These are phyloP conservation scores for Populus davidiana DNA, from an alignment of 345 rosid genomes.

Conservation along the genomic window DNA sequence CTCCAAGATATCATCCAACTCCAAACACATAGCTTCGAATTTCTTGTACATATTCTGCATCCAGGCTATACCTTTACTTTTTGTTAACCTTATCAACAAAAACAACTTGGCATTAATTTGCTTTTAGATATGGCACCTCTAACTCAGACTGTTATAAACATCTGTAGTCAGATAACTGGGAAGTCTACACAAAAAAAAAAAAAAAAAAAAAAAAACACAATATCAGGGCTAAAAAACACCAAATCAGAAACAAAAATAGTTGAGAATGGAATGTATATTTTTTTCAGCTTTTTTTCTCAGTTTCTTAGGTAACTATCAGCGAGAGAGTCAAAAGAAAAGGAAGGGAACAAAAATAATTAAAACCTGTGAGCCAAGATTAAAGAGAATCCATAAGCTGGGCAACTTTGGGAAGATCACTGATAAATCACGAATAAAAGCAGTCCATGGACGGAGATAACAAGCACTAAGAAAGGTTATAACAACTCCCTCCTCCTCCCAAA, in stretches of 20 bases:
- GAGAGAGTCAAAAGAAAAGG: neutral
- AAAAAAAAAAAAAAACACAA: too few species aligned
- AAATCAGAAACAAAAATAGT: neutral
- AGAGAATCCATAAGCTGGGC: neutral
- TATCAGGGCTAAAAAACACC: neutral
- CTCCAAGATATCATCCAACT: constrained; percentile 22
- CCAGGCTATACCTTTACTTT: constrained; percentile 22
- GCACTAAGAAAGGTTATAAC: neutral
- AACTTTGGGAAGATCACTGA: neutral
- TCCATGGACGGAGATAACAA: neutral
- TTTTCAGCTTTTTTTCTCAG: too few species aligned
- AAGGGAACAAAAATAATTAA: neutral
- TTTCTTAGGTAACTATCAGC: neutral
- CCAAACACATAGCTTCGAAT: constrained; percentile 32
- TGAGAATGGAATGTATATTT: too few species aligned
- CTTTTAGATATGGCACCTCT: neutral
- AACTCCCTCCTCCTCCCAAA: neutral
- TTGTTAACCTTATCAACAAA: constrained; percentile 16
- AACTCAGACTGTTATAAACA: neutral
- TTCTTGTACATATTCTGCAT: constrained; percentile 25
- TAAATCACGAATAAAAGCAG: neutral
- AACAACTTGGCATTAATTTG: neutral
- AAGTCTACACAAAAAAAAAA: too few species aligned
- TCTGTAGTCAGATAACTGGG: neutral
- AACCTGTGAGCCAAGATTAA: neutral